These are phyloP conservation scores for Discostella stelligera DNA, from an alignment of 352 stramenopile species.

Conservation along the genomic window DNA sequence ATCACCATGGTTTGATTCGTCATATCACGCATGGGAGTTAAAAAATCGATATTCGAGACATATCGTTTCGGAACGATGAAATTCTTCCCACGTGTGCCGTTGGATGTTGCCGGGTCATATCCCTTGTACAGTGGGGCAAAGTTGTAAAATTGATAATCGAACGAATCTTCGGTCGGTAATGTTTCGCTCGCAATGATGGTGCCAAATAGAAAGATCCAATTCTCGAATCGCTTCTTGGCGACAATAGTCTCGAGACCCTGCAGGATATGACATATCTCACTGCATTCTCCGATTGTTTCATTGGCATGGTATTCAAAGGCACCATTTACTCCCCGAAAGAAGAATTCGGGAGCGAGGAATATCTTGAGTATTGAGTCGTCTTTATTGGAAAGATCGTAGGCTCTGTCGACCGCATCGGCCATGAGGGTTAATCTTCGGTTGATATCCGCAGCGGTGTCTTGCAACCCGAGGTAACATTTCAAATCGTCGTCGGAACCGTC, in stretches of 20 bases:
- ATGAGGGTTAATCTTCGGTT: constrained; percentile 51
- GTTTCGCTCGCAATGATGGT: constrained; percentile 57
- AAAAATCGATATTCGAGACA: constrained; percentile 65
- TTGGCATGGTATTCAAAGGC: constrained; percentile 52
- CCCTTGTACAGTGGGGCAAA: constrained; percentile 72
- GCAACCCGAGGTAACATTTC: constrained; percentile 51
- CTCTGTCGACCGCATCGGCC: constrained; percentile 58
- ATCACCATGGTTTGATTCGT: constrained; percentile 33
- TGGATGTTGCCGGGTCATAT: constrained; percentile 55
- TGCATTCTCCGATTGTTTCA: constrained; percentile 48
- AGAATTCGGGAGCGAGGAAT: constrained; percentile 78
- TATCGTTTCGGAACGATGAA: constrained; percentile 74
- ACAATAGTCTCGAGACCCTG: constrained; percentile 61
- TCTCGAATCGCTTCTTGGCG: constrained; percentile 53
- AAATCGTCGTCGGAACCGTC: constrained; percentile 13
- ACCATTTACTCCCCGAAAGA: constrained; percentile 56
- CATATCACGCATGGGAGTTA: constrained; percentile 58
- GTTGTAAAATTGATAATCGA: constrained; percentile 73
- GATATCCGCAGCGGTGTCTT: constrained; percentile 51
- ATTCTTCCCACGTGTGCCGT: constrained; percentile 46
- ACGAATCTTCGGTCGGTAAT: constrained; percentile 38
- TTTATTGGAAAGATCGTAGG: constrained; percentile 52
- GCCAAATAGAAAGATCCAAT: constrained; percentile 78
- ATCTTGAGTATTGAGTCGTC: constrained; percentile 58
- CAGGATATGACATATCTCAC: constrained; percentile 65